These are phyloP conservation scores for Eremochloa ophiuroides DNA, from an alignment of 176 grass and related monocot species.

Conservation along the genomic window DNA sequence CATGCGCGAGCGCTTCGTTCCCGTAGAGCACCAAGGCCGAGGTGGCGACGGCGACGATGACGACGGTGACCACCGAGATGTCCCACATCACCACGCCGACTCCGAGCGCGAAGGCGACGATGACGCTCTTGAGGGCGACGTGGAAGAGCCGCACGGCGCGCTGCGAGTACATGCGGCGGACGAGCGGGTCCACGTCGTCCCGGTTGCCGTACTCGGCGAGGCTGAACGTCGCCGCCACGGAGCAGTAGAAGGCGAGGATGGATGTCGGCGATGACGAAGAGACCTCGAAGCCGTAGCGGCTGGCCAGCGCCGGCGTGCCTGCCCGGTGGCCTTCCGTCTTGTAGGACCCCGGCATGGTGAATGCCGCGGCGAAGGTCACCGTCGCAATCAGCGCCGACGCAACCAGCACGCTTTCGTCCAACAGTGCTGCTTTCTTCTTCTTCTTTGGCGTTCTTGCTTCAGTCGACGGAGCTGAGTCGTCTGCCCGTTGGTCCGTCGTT, in stretches of 20 bases:
- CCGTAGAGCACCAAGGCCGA: background rate
- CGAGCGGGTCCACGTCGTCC: background rate
- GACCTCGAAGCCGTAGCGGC: background rate
- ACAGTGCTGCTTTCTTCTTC: too few species aligned
- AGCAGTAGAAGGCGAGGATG: background rate
- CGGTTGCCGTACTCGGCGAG: background rate
- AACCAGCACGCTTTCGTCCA: background rate
- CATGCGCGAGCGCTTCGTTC: background rate
- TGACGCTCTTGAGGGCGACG: background rate
- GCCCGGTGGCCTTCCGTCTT: background rate
- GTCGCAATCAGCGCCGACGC: background rate
- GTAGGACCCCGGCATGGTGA: background rate
- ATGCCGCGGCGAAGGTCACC: background rate
- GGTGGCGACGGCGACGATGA: background rate
- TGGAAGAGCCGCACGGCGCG: background rate
- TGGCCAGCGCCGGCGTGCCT: background rate
- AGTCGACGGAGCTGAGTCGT: background rate
- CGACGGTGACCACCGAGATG: background rate
- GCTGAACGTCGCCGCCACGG: constrained; percentile 4
- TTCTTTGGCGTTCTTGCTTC: too few species aligned
- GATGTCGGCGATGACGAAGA: constrained; percentile 11
- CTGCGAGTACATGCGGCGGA: background rate
- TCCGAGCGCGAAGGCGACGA: background rate
- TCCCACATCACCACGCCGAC: constrained; percentile 8
- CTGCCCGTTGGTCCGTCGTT: background rate